These are phyloP conservation scores for Fraxinus dipetala DNA, from an alignment of 305 asterid species.

Conservation along the genomic window DNA sequence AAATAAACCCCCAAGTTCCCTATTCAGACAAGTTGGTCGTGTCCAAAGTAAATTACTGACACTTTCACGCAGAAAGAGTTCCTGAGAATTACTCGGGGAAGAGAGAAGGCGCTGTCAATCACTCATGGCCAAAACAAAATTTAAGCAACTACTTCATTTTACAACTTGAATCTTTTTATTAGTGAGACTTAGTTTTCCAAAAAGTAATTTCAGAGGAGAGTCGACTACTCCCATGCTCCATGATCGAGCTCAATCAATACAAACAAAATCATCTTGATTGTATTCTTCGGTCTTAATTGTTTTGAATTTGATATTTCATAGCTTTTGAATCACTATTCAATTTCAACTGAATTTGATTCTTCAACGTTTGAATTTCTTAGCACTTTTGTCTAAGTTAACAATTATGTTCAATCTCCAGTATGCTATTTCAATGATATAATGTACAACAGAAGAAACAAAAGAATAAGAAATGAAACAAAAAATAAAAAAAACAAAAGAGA, in stretches of 20 bases:
- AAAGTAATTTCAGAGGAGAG: neutral
- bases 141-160: neutral
- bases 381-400: neutral
- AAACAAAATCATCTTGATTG: neutral
- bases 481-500: neutral
- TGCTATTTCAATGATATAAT: neutral
- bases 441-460: neutral
- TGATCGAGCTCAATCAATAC: neutral
- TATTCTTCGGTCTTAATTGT: neutral
- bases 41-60: neutral
- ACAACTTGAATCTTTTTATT: neutral
- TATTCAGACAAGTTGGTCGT: neutral
- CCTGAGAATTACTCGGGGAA: neutral
- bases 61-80: neutral
- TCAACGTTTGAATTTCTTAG: neutral
- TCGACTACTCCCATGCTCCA: neutral
- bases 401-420: neutral
- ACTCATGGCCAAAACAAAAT: neutral
- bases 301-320: neutral
- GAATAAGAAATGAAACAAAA: neutral
- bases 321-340: neutral
- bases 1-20: neutral
- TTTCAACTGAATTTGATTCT: neutral
- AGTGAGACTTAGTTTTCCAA: neutral
- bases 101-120: neutral